Conservation (phyloP, 2,329 filamentous ascomycete genomes). For the Aspergillus calidoustus region DNA sequence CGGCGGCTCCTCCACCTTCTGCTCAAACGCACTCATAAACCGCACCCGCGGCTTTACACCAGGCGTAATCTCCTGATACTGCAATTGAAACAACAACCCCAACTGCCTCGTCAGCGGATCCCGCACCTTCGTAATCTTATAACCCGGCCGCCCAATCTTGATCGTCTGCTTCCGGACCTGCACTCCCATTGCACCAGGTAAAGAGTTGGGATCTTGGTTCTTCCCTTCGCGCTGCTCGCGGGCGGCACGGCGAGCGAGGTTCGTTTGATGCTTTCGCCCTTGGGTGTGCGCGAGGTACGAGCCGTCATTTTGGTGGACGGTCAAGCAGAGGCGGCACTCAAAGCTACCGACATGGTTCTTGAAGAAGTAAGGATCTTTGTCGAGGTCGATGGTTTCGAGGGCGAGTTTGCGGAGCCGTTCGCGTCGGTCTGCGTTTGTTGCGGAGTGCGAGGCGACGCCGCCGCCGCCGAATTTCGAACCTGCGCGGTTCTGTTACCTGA, state of each 20-base stretch:
- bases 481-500: conserved; percentile 73
- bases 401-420: conserved; percentile 97
- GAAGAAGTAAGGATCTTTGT: conserved; percentile 99
- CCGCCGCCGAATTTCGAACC: conserved; percentile 98
- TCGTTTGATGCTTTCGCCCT: conserved; percentile 98
- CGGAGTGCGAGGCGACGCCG: conserved; percentile 89
- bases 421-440: conserved; percentile 94
- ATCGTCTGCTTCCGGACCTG: conserved; percentile 81
- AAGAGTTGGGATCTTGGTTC: conserved; percentile 63
- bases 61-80: conserved; percentile 86
- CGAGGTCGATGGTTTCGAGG: conserved; percentile 97
- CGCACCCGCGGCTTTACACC: conserved; percentile 81
- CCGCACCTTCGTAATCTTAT: conserved; percentile 95
- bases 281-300: conserved; percentile 99
- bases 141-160: conserved; percentile 94
- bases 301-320: conserved; percentile 98
- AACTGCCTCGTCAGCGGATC: conserved; percentile 88
- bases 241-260: conserved; percentile 92
- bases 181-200: conserved; percentile 77
- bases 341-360: conserved; percentile 99
- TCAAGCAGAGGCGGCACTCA: conserved; percentile 95
- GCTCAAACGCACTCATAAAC: conserved; percentile 97
- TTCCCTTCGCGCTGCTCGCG: conserved; percentile 90
- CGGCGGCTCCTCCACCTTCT: conserved; percentile 87
- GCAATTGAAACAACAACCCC: conserved; percentile 91